These are phyloP conservation scores for Wickerhamiella occidentalis DNA, from an alignment of 805 yeast genomes.

Conservation along the genomic window DNA sequence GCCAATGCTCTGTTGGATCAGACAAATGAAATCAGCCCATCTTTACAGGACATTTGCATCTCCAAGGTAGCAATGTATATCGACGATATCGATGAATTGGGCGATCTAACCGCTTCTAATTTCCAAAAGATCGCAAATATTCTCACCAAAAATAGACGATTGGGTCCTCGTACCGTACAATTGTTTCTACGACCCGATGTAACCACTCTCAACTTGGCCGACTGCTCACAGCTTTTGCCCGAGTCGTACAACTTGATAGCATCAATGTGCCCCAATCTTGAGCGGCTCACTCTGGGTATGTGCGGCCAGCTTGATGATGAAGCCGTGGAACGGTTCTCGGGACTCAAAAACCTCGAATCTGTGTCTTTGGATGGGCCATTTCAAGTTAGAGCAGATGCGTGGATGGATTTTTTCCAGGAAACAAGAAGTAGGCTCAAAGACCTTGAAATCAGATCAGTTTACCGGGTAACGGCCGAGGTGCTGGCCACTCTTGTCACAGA, in stretches of 20 bases:
- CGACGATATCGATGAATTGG: constrained; percentile 65
- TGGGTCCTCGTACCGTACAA: constrained; percentile 58
- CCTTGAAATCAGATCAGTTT: constrained; percentile 68
- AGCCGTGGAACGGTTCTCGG: constrained; percentile 48
- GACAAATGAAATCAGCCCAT: constrained; percentile 48
- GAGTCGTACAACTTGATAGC: constrained; percentile 60
- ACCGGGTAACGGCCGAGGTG: constrained; percentile 61
- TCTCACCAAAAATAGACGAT: constrained; percentile 67
- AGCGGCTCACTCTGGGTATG: constrained; percentile 61
- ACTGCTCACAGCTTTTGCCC: constrained; percentile 68
- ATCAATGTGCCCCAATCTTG: constrained; percentile 64
- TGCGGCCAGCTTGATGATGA: constrained; percentile 86
- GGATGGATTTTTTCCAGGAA: constrained; percentile 63
- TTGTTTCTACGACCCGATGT: constrained; percentile 57
- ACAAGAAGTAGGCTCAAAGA: constrained; percentile 42
- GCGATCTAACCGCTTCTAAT: constrained; percentile 71
- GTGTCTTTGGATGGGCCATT: constrained; percentile 83
- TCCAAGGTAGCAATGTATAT: constrained; percentile 51
- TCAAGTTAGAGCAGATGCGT: constrained; percentile 56
- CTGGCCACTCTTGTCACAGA: constrained; percentile 48
- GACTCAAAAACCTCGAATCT: constrained; percentile 42
- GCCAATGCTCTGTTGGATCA: constrained; percentile 78
- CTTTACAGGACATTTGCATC: constrained; percentile 72
- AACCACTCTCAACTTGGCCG: constrained; percentile 65
- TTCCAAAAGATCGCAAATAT: constrained; percentile 62